Evolutionary conservation across 345 rosid genomes (phyloP).

Genomic region (Angophora floribunda): DNA sequence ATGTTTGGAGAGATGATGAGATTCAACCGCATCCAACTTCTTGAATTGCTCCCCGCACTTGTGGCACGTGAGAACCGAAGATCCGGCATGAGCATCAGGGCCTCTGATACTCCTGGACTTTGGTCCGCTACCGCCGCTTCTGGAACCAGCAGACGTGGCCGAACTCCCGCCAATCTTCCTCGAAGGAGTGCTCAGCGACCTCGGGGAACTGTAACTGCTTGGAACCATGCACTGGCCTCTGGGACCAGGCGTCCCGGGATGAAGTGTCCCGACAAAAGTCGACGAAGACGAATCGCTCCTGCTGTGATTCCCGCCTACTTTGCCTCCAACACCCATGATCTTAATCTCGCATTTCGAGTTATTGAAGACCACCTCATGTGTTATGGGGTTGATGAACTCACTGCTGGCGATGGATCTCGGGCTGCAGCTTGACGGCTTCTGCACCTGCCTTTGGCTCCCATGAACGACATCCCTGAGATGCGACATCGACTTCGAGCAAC

Average conservation of each 20-base stretch:
- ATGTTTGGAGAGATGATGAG: conserved; percentile 46
- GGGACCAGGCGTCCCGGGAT: conserved; percentile 18
- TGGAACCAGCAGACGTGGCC: not conserved
- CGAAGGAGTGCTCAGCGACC: not conserved
- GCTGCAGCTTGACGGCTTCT: conserved; percentile 18
- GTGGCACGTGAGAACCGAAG: conserved; percentile 20
- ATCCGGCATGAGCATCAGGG: not conserved
- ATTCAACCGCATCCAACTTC: conserved; percentile 37
- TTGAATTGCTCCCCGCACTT: conserved; percentile 33
- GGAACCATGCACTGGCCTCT: not conserved
- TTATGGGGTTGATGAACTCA: conserved; percentile 19
- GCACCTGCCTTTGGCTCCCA: conserved; percentile 19
- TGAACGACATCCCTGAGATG: conserved; percentile 26
- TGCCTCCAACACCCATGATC: conserved; percentile 9
- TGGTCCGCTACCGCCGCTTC: not conserved
- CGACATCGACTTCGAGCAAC: conserved; percentile 30
- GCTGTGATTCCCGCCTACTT: not conserved
- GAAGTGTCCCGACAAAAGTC: conserved; percentile 6
- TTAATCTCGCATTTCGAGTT: conserved; percentile 22
- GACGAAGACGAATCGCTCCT: not conserved
- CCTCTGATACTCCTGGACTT: not conserved
- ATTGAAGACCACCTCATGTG: conserved; percentile 19
- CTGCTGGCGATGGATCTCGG: conserved; percentile 34
- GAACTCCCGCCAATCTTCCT: conserved; percentile 1
- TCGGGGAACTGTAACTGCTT: not conserved